Conservation (phyloP, 371 early-diverging fungal genomes). For the Mortierella sp. region DNA sequence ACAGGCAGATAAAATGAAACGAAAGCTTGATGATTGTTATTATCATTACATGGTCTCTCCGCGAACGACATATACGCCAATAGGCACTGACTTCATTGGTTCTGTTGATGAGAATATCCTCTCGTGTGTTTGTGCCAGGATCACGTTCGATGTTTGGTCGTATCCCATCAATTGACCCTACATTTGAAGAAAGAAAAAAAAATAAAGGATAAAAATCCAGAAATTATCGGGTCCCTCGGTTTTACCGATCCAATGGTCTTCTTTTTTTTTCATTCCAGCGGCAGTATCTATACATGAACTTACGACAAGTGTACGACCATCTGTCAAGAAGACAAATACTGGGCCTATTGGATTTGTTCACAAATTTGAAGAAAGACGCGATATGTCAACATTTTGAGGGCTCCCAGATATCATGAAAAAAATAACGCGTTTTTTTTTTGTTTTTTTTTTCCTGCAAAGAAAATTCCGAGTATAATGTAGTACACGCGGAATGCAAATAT, state of each 20-base stretch:
- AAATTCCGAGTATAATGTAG: neutral
- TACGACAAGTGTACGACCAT: conserved; percentile 53
- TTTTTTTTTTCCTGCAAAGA: too few relatives aligned
- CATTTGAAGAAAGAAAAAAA: neutral
- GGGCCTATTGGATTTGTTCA: conserved; percentile 19
- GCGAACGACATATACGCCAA: conserved; percentile 53
- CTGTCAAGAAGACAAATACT: conserved; percentile 51
- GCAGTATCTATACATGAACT: conserved; percentile 5
- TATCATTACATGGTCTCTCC: conserved; percentile 48
- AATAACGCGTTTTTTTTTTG: conserved; percentile 4
- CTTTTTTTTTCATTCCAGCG: neutral
- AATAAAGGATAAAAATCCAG: too few relatives aligned
- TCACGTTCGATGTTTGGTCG: conserved; percentile 49
- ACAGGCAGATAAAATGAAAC: neutral
- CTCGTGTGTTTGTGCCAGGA: conserved; percentile 45
- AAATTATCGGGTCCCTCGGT: neutral
- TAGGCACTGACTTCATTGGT: conserved; percentile 47
- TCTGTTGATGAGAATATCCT: conserved; percentile 54
- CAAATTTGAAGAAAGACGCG: neutral
- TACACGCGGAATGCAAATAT: neutral
- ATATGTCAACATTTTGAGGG: neutral
- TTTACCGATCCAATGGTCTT: neutral
- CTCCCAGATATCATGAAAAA: neutral
- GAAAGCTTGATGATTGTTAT: too few relatives aligned
- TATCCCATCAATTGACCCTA: conserved; percentile 52